Percentiles rank a stretch among this genome's conserved stretches.
phyloP scores from a whole-genome alignment of 2,329 filamentous ascomycete genomes.

The Myriosclerotinia duriaeana region DNA sequence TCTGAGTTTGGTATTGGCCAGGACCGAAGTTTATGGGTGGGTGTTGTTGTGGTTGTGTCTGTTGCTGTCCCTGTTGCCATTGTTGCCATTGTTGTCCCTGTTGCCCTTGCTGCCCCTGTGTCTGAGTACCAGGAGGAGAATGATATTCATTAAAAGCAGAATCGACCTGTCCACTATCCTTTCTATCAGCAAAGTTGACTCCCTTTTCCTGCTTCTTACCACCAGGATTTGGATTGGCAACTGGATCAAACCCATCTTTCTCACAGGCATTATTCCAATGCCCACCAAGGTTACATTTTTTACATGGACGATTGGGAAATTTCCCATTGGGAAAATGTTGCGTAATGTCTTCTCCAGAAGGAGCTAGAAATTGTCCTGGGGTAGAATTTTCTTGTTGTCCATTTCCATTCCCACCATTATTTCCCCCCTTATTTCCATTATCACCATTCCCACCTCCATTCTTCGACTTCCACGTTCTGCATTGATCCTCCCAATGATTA shows the following conservation, averaged over 20 bases:
- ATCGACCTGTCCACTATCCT: not conserved
- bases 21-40: not conserved
- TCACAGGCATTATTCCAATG: conserved; percentile 20
- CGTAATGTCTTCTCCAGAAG: conserved; percentile 2
- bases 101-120: too few relatives aligned
- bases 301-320: conserved; percentile 7
- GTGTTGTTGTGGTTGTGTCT: not conserved
- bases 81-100: too few relatives aligned
- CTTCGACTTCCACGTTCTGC: conserved; percentile 1
- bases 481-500: conserved; percentile 22
- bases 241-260: not conserved
- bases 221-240: conserved; percentile 12
- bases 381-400: not conserved
- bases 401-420: not conserved
- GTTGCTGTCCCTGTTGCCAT: not conserved
- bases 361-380: not conserved
- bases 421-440: not conserved
- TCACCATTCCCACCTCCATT: not conserved
- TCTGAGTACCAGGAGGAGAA: not conserved
- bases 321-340: not conserved
- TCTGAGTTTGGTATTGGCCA: not conserved
- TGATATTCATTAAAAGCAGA: not conserved
- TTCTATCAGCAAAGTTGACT: not conserved
- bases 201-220: not conserved
- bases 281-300: not conserved